A percentile compares a stretch with the other conserved stretches of the same genome.
These are phyloP conservation scores for Aureobasidium sp. DNA, from an alignment of 2,329 filamentous ascomycete genomes.

Conservation along the genomic window DNA sequence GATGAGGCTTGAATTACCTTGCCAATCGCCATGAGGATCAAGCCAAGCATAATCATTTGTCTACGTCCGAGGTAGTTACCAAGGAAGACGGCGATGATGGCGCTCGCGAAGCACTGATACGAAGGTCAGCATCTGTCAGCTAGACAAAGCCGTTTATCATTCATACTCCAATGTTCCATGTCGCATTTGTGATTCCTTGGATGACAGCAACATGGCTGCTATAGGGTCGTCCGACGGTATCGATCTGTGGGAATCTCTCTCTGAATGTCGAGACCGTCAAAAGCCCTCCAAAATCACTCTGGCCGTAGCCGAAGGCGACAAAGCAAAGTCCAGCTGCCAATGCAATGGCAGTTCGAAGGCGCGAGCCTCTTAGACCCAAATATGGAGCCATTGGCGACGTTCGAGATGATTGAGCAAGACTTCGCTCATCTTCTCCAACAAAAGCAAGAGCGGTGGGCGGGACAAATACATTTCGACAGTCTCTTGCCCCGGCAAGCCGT, in stretches of 20 bases:
- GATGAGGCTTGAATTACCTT: conserved; percentile 52
- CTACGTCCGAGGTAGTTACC: conserved; percentile 54
- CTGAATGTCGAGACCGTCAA: conserved; percentile 61
- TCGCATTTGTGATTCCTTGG: conserved; percentile 38
- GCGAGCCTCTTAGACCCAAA: conserved; percentile 20
- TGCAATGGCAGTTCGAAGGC: conserved; percentile 20
- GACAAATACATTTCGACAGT: neutral
- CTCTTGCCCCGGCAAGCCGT: neutral
- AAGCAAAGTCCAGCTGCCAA: conserved; percentile 21
- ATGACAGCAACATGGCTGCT: conserved; percentile 34
- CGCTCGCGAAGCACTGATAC: conserved; percentile 36
- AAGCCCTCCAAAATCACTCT: conserved; percentile 45
- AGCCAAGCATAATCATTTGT: conserved; percentile 54
- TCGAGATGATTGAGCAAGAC: neutral
- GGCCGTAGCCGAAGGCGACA: conserved; percentile 55
- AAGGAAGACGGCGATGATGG: conserved; percentile 38
- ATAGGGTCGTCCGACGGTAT: conserved; percentile 31
- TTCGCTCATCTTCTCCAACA: neutral
- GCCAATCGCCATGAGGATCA: conserved; percentile 51
- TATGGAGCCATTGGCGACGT: conserved; percentile 17
- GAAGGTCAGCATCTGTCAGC: neutral
- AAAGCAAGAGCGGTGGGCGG: conserved; percentile 2
- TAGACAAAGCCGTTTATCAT: neutral
- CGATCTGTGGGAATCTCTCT: conserved; percentile 35
- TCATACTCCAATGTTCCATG: conserved; percentile 32